Evolutionary conservation across 495 filamentous ascomycete species (phyloP).

Genomic region (Penicillium paradoxum): DNA sequence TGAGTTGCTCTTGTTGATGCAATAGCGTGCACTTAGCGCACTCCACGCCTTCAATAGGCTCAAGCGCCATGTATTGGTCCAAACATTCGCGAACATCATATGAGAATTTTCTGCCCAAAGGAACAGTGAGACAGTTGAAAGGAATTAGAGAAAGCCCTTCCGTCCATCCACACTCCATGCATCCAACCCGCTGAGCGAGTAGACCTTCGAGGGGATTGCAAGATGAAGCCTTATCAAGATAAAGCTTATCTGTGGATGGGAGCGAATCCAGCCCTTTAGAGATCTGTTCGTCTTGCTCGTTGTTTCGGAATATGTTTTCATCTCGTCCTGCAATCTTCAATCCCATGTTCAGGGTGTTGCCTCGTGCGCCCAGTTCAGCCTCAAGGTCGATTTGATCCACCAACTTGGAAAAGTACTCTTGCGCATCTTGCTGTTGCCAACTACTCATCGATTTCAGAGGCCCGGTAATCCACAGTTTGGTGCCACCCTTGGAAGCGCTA

Average conservation of each 20-base stretch:
- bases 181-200: constrained; percentile 84
- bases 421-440: constrained; percentile 96
- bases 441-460: constrained; percentile 83
- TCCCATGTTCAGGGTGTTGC: constrained; percentile 38
- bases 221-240: constrained; percentile 15
- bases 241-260: constrained; percentile 1
- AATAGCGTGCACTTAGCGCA: constrained; percentile 88
- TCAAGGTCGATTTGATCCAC: constrained; percentile 84
- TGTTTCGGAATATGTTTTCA: constrained; percentile 35
- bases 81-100: constrained; percentile 73
- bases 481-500: constrained; percentile 59
- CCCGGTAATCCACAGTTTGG: constrained; percentile 69
- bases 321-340: constrained; percentile 37
- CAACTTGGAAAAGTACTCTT: constrained; percentile 93
- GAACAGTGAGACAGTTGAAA: constrained; percentile 91
- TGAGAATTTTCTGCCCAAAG: constrained; percentile 51
- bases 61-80: constrained; percentile 77
- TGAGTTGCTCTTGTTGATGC: constrained; percentile 43
- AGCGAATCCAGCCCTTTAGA: background rate
- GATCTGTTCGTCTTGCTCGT: background rate
- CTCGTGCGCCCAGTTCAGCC: constrained; percentile 45
- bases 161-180: constrained; percentile 77
- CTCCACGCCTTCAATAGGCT: constrained; percentile 80
- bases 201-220: constrained; percentile 80
- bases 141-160: constrained; percentile 83